Evolutionary conservation across 805 yeast genomes (phyloP), one percentile per base, ranked within the genome.

Genomic region (Peterozyma xylosa): DNA sequence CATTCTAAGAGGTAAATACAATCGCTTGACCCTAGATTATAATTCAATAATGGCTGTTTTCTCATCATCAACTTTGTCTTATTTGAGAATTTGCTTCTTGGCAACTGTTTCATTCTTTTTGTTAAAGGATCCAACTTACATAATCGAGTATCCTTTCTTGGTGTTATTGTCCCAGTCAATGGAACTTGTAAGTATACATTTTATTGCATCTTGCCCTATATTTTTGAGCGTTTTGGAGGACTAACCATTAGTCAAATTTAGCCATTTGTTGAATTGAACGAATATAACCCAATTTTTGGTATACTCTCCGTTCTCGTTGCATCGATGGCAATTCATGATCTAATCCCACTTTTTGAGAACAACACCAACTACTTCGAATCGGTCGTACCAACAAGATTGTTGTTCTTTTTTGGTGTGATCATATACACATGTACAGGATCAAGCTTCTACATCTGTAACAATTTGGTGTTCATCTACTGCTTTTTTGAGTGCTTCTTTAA

Each of bases 401-500:
- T 70, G 13, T 35, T 69, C 9, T 74, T 66, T 52, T 82, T 84
- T 51, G 52, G 57, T 0, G 50, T 81, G 33, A 78, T 76, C 7
- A 68, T 68, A 3, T 70, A 68, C 49, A 60, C 80, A 21, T 79
- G 77, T 53, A 42, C 72, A 36, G 70, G 71, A 44, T 62, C 62
- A n/a, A 58, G 64, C 37, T 67, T 70, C 16, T 57, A 63, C 18
- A 46, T 82, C n/a, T 77, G 82, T 54, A 82, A 82, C 60, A 80
- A 78, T 54, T 63, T 78, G 38, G 74, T 81, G 3, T 81, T 84
- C 49, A 63, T 73, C 5, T 81, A 73, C 54, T 59, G 77, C 30
- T 81, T 83, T 48, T 53, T 75, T 49, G 93, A 84, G 58, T 71
- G 82, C 30, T 84, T 90, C 88, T 66, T 78, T 53, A 78, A 80